A percentile compares a stretch with the other conserved stretches of the same genome.
Conservation (phyloP, 768 basidiomycete genomes). For the Austroboletus eburneus region DNA sequence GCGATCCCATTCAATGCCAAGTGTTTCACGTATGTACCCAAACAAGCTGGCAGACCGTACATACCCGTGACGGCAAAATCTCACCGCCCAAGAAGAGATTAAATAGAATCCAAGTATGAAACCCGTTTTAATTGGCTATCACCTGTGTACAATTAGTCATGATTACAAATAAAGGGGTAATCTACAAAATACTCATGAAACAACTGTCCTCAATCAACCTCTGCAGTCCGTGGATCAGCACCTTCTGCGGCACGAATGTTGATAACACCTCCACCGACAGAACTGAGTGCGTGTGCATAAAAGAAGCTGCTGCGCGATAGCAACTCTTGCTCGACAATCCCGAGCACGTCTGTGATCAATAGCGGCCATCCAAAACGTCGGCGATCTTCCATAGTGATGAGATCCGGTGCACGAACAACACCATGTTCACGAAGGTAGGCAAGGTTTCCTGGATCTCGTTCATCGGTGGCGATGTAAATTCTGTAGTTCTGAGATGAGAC, state of each 20-base stretch:
- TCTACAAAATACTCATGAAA: background rate
- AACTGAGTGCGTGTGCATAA: conserved; percentile 41
- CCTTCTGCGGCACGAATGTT: conserved; percentile 40
- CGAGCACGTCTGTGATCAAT: conserved; percentile 40
- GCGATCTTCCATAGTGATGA: conserved; percentile 41
- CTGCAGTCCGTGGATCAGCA: conserved; percentile 35
- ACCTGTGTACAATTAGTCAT: background rate
- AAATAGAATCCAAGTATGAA: too few species aligned
- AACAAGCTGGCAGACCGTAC: too few species aligned
- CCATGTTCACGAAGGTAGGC: conserved; percentile 33
- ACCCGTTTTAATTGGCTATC: too few species aligned
- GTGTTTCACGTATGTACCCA: too few species aligned
- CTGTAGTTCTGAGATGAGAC: conserved; percentile 15
- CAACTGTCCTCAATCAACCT: conserved; percentile 29
- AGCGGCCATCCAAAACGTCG: conserved; percentile 41
- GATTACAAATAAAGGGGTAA: background rate
- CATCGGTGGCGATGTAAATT: conserved; percentile 39
- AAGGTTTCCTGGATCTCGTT: conserved; percentile 35
- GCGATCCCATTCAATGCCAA: too few species aligned
- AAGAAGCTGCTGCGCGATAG: conserved; percentile 36
- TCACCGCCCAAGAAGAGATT: too few species aligned
- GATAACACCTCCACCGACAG: conserved; percentile 39
- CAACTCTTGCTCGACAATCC: conserved; percentile 41
- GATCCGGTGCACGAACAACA: conserved; percentile 37
- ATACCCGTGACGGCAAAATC: too few species aligned